Evolutionary conservation across 2,329 filamentous ascomycete genomes (phyloP).

Genomic region (Neoscytalidium dimidiatum): DNA sequence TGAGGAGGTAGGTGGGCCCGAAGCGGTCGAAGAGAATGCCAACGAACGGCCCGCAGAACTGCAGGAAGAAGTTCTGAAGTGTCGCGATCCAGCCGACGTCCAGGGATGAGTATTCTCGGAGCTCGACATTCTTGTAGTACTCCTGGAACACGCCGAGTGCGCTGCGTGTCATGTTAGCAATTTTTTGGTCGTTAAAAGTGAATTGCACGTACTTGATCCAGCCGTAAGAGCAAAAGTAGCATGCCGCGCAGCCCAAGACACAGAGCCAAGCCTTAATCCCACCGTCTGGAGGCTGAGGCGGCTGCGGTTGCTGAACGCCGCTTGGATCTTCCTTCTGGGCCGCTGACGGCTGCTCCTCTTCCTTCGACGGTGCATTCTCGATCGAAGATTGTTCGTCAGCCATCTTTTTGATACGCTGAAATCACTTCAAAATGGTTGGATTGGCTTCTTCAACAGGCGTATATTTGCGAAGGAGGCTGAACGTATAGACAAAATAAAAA

Average conservation of each 20-base stretch:
- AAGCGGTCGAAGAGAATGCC: slow-evolving; percentile 65
- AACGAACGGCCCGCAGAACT: slow-evolving; percentile 56
- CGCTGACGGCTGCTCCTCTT: background rate
- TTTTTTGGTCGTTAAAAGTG: background rate
- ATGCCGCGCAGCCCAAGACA: slow-evolving; percentile 35
- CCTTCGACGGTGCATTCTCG: background rate
- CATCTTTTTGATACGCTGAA: no score
- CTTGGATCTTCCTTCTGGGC: background rate
- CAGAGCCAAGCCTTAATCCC: slow-evolving; percentile 39
- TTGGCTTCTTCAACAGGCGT: background rate
- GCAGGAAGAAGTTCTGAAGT: slow-evolving; percentile 50
- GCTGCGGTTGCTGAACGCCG: background rate
- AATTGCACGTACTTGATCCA: background rate
- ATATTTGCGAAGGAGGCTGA: background rate
- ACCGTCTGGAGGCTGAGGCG: background rate
- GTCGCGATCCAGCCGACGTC: slow-evolving; percentile 52
- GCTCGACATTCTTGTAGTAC: slow-evolving; percentile 47
- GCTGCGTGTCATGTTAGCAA: slow-evolving; percentile 27
- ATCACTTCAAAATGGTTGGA: no score
- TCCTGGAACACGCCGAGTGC: slow-evolving; percentile 48
- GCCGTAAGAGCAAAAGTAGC: background rate
- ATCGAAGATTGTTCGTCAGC: background rate
- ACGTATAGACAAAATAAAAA: no score
- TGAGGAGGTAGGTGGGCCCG: slow-evolving; percentile 48
- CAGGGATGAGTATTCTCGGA: slow-evolving; percentile 39